Evolutionary conservation across 768 basidiomycete genomes (phyloP), one percentile per base, ranked within the genome.

Genomic region (Daedalea quercina): DNA sequence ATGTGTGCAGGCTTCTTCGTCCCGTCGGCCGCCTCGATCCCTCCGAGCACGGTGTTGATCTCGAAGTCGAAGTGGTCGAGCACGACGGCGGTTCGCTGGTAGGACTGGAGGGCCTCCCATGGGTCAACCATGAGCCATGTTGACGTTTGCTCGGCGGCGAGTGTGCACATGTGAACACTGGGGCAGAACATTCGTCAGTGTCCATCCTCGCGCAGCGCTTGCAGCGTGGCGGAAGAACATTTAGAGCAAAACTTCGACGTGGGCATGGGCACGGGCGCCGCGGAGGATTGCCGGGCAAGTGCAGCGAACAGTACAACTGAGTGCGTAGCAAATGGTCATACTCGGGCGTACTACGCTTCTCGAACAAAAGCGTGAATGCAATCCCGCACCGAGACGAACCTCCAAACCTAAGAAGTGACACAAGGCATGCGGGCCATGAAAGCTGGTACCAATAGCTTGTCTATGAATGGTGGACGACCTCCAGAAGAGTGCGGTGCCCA

Each of bases 71-170:
- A 94, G 66, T 99, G 96, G 68, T 98, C 94, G 52, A 99, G 80
- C 50, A 99, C 96, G 52, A 97, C 83, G 35, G 96, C 96, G 1
- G 96, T 99, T 57, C 94, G 87, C 64, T 93, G 90, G 73, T 99
- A 99, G 44, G 81, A 75, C 69, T 93, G 94, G 67, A 90, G 87
- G 13, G 94, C 93, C 70, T 99, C 96, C 94, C 94, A 99, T 19
- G 93, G 76, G 66, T 99, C 96, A 42, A 97, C 88, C 94, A 96
- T 97, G 43, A 99, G 76, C 92, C 92, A 97, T 20, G 84, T 80
- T 43, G 86, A 86, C 2, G 94, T 93, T 64, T 94, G 84, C 66
- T 94, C 88, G 31, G 92, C 84, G 11, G 91, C 95, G 33, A 94
- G 78, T 48, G 80, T 85, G 71, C 90, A 93, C 89, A 92, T 93